Conservation (phyloP, 2,329 filamentous ascomycete species). For the Dryadomyces quercivorus region DNA sequence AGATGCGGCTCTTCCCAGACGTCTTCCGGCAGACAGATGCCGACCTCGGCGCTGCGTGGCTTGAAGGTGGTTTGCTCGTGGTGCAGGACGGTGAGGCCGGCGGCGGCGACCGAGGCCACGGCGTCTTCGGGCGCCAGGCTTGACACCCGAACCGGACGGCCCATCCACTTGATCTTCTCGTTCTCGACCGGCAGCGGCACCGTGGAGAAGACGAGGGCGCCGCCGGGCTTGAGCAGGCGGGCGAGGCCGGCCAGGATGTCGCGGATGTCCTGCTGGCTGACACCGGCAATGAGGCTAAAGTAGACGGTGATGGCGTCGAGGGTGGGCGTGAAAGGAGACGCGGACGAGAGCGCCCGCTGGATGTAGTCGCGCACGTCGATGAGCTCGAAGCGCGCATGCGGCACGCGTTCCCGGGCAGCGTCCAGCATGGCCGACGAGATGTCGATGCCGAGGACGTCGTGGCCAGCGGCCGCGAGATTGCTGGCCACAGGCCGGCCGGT, state of each 20-base stretch:
- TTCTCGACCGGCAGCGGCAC: conserved; percentile 15
- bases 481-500: conserved; percentile 16
- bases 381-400: conserved; percentile 14
- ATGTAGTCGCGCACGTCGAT: conserved; percentile 14
- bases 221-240: conserved; percentile 20
- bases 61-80: conserved; percentile 10
- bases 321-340: not conserved
- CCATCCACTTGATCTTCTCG: conserved; percentile 16
- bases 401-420: conserved; percentile 14
- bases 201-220: conserved; percentile 28
- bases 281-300: conserved; percentile 17
- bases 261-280: conserved; percentile 16
- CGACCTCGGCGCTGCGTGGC: conserved; percentile 14
- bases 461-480: conserved; percentile 16
- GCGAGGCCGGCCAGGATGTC: conserved; percentile 14
- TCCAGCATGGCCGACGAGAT: conserved; percentile 17
- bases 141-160: conserved; percentile 15
- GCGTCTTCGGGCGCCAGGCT: conserved; percentile 14
- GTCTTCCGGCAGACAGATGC: conserved; percentile 15
- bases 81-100: conserved; percentile 13
- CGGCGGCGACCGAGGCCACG: conserved; percentile 10
- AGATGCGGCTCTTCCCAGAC: conserved; percentile 19
- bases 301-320: conserved; percentile 16
- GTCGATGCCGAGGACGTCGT: conserved; percentile 18
- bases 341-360: conserved; percentile 2